Evolutionary conservation across 345 rosid genomes (phyloP).

Genomic region (Eucalyptus rudis): DNA sequence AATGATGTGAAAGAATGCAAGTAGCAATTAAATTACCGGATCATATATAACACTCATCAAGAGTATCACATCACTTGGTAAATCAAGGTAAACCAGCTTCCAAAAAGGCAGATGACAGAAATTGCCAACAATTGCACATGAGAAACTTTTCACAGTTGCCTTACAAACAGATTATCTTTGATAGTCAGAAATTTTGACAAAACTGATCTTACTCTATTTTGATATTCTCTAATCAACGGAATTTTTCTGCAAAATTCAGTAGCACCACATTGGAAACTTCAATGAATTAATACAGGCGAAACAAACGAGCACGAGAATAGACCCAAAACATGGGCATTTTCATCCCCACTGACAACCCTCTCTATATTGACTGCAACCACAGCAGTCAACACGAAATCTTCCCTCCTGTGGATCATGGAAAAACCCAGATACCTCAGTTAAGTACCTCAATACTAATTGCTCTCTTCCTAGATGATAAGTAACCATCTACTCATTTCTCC

Average conservation of each 20-base stretch:
- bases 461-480: background rate
- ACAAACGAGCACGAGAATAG: background rate
- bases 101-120: background rate
- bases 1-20: background rate
- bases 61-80: background rate
- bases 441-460: background rate
- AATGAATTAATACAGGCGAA: background rate
- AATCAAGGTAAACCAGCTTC: background rate
- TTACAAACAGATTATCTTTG: background rate
- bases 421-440: background rate
- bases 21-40: background rate
- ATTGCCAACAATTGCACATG: background rate
- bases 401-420: background rate
- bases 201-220: background rate
- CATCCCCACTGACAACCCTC: background rate
- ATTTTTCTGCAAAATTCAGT: background rate
- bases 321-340: background rate
- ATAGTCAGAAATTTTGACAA: background rate
- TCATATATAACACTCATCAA: background rate
- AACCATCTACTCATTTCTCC: slow-evolving; percentile 19
- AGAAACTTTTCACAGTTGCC: background rate
- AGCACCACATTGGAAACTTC: background rate
- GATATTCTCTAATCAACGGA: background rate
- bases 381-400: background rate
- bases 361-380: background rate